Evolutionary conservation across 2,329 filamentous ascomycete genomes (phyloP).

Genomic region (Thyridium curvatum): DNA sequence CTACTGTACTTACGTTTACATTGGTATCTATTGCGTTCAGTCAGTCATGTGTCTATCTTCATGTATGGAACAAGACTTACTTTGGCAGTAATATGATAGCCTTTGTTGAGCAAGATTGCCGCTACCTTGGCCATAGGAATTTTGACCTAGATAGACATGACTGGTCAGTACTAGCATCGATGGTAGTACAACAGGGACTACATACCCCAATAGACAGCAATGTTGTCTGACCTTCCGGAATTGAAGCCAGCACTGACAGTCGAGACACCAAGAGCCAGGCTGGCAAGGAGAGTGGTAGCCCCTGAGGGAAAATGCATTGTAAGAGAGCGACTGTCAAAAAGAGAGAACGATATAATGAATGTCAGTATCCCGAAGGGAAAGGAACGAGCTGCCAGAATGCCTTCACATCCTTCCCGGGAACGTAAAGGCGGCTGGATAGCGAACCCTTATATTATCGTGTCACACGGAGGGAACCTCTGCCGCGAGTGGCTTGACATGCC

Average conservation of each 20-base stretch:
- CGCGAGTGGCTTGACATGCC: too few species aligned
- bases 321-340: neutral
- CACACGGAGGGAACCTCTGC: too few species aligned
- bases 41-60: neutral
- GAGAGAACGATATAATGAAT: neutral
- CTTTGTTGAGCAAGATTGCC: conserved; percentile 44
- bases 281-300: conserved; percentile 3
- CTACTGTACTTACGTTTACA: conserved; percentile 31
- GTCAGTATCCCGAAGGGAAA: neutral
- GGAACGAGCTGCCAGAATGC: neutral
- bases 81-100: conserved; percentile 52
- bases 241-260: conserved; percentile 34
- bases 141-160: conserved; percentile 39
- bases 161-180: neutral
- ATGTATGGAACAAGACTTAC: conserved; percentile 27
- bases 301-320: neutral
- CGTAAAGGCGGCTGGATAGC: too few species aligned
- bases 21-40: conserved; percentile 17
- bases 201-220: conserved; percentile 63
- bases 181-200: neutral
- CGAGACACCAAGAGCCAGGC: conserved; percentile 5
- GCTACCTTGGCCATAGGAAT: conserved; percentile 45
- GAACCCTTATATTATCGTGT: too few species aligned
- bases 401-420: too few species aligned
- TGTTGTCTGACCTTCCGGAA: conserved; percentile 39